Evolutionary conservation across 164 flowering plant genomes (phyloP), one percentile per base, ranked within the genome.

Genomic region (Litsea cubeba): DNA sequence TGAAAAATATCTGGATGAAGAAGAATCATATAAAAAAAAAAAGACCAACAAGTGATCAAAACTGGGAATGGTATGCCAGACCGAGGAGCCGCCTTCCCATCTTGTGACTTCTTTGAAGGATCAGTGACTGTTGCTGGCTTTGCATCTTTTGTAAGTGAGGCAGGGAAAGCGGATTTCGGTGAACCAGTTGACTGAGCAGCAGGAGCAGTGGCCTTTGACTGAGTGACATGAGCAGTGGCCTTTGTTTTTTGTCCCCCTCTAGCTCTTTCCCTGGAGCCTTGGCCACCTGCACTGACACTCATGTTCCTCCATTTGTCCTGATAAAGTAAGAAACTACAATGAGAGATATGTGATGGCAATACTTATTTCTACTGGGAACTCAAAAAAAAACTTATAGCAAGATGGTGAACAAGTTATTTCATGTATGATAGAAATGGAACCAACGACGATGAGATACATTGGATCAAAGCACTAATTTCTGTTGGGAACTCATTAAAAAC

Each of bases 261-360:
- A 10, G 84, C 74, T 81, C 88, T 91, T n/a, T 88, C 92, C 78
- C 91, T 83, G 7, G 88, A 80, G 1, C 85, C 86, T 72, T 79
- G 87, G 12, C 89, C 88, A 72, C 79, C 76, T 51, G 85, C 87
- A 83, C 85, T 84, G n/a, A 87, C 90, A 81, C 83, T 88, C 89
- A 91, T 83, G 75, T 91, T 89, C 77, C 94, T 77, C 95, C 94
- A 91, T 83, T 90, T 90, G 73, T 92, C 94, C 94, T 90, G 71
- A 32, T 11, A 51, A 71, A 26, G 51, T 65, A 76, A 76, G 72
- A 8, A 62, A 23, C 30, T 5, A 40, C 46, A 7, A 62, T 28
- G 49, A 72, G 14, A 73, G 25, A 54, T 1, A 30, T 46, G n/a
- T 26, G 17, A 24, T 46, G 54, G 30, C 14, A 30, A 30, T 40